Evolutionary conservation across 306 rosid species (phyloP), one percentile per base, ranked within the genome.

Genomic region (Prunus fruticosa): DNA sequence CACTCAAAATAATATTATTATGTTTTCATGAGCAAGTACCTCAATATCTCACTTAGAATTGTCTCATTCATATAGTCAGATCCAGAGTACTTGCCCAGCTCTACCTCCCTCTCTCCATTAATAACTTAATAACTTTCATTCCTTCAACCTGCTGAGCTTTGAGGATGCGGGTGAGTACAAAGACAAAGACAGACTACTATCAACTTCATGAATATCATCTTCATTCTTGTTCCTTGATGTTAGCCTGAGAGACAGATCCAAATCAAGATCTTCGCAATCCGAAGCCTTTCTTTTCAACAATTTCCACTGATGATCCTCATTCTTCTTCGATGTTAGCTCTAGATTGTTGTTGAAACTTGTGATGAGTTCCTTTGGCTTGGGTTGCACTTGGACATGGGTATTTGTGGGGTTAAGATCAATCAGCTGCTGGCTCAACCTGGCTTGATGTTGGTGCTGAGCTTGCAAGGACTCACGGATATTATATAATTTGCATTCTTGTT

Each of bases 1-100:
- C 56, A 60, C 64, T 60, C 78, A 12, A 6, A 60, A 73, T 27
- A 28, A 73, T 25, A 45, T 38, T 6, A 28, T 63, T 16, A 71
- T 69, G 16, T 51, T 74, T 68, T 74, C 63, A 11, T 18, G 85
- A 86, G 82, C 86, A 89, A 83, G 84, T 87, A 89, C 91, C 85
- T 86, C 88, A 86, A 82, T 81, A 90, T 94, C 97, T 87, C 91
- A 91, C 96, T 91, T 85, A 87, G 87, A 90, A 87, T 87, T 83
- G 80, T 78, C 84, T 50, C 78, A 87, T 86, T 94, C 97, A 91
- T 81, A 86, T 83, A 79, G 92, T 87, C 88, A 92, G 97, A 94
- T 92, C 91, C 86, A 92, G 87, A 76, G 86, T 85, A 84, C 90
- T 90, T 62, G 78, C 78, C 74, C 69, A 60, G 69, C 61, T 45